Conservation (phyloP, 2,329 filamentous ascomycete species). For the Pseudocercospora pini-densiflorae region DNA sequence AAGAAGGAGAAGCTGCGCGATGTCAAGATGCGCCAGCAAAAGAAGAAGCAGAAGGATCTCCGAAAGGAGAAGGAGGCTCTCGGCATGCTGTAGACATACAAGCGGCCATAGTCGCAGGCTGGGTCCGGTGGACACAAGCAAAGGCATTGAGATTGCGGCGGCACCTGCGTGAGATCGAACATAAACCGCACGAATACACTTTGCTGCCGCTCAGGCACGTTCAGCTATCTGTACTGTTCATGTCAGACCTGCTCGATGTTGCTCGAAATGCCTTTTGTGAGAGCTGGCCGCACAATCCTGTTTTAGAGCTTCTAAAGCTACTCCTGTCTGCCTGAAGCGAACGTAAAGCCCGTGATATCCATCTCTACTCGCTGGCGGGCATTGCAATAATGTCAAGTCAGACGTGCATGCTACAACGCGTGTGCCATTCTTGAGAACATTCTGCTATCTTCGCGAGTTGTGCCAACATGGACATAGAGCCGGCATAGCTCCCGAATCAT, state of each 20-base stretch:
- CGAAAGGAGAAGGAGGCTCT: neutral
- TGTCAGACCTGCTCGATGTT: neutral
- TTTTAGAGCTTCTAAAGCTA: neutral
- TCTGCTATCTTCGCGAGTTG: too few species aligned
- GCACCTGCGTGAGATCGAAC: neutral
- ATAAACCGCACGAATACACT: neutral
- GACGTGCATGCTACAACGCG: too few species aligned
- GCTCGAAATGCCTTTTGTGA: neutral
- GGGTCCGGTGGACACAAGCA: neutral
- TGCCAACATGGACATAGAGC: too few species aligned
- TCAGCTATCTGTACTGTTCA: neutral
- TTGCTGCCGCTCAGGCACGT: neutral
- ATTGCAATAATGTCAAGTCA: too few species aligned
- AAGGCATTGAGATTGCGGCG: neutral
- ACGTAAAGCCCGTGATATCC: too few species aligned
- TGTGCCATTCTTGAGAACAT: too few species aligned
- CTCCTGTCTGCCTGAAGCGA: neutral
- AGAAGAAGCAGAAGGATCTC: constrained; percentile 1
- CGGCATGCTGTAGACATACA: neutral
- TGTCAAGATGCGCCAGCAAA: neutral
- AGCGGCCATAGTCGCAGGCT: neutral
- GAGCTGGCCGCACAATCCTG: neutral
- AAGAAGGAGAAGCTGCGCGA: constrained; percentile 5
- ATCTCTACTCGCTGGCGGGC: too few species aligned
- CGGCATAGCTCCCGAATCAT: too few species aligned